Evolutionary conservation across 2,329 filamentous ascomycete species (phyloP).

Genomic region (Aspergillus fumigatiaffinis): DNA sequence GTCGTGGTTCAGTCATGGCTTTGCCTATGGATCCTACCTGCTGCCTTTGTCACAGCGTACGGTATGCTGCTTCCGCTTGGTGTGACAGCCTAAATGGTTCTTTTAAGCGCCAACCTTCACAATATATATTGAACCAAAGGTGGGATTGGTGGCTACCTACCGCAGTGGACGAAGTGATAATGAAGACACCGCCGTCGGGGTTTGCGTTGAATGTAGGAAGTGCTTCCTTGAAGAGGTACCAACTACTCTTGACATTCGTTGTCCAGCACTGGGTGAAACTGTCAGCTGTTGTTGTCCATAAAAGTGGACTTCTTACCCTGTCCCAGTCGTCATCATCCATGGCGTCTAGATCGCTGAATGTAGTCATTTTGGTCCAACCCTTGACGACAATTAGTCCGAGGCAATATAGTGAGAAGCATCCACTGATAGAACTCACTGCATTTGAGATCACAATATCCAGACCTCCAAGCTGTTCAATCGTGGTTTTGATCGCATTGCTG

Average conservation of each 20-base stretch:
- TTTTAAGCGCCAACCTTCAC: conserved; percentile 12
- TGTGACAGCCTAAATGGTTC: conserved; percentile 41
- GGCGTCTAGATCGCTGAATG: conserved; percentile 56
- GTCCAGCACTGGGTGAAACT: conserved; percentile 50
- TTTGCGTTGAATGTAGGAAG: conserved; percentile 58
- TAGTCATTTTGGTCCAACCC: conserved; percentile 60
- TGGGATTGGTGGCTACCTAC: conserved; percentile 30
- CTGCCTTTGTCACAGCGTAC: conserved; percentile 74
- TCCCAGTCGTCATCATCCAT: conserved; percentile 62
- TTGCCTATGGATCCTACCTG: conserved; percentile 43
- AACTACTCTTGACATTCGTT: conserved; percentile 57
- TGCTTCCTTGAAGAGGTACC: conserved; percentile 55
- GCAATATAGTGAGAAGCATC: not conserved
- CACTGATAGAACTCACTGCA: conserved; percentile 45
- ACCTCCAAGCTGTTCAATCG: conserved; percentile 59
- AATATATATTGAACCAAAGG: conserved; percentile 4
- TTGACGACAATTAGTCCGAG: conserved; percentile 17
- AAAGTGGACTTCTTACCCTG: conserved; percentile 39
- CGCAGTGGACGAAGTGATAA: conserved; percentile 61
- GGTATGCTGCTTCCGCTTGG: conserved; percentile 59
- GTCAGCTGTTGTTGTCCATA: not conserved
- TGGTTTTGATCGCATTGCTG: conserved; percentile 55
- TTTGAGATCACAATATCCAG: conserved; percentile 78
- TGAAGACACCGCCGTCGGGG: conserved; percentile 59
- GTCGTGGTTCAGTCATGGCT: not conserved